These are phyloP conservation scores for Cercis canadensis DNA, from an alignment of 306 rosid species.

Conservation along the genomic window DNA sequence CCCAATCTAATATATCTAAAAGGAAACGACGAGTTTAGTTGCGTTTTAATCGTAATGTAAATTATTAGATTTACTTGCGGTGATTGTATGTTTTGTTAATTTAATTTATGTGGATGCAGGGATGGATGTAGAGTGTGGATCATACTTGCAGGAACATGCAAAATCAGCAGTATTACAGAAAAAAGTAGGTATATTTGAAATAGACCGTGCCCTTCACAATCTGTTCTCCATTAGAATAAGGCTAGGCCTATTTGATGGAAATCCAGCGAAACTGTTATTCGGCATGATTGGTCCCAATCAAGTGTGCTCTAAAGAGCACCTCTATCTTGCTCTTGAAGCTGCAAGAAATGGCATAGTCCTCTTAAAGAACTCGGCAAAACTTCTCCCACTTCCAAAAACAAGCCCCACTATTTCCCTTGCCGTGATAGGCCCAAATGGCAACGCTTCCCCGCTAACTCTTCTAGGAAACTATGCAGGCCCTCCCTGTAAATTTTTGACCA, in stretches of 20 bases:
- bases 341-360: constrained; percentile 91
- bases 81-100: neutral
- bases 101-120: constrained; percentile 50
- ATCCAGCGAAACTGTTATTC: constrained; percentile 57
- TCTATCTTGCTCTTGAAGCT: constrained; percentile 77
- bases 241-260: constrained; percentile 79
- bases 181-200: constrained; percentile 47
- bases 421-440: constrained; percentile 85
- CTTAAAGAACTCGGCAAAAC: constrained; percentile 66
- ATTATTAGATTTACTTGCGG: neutral
- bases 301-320: constrained; percentile 76
- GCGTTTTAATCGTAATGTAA: too few species aligned
- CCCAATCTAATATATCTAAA: too few species aligned
- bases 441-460: constrained; percentile 57
- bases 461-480: constrained; percentile 85
- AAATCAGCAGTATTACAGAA: constrained; percentile 67
- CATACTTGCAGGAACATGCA: constrained; percentile 58
- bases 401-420: constrained; percentile 60
- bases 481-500: constrained; percentile 69
- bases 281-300: constrained; percentile 70
- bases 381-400: constrained; percentile 75
- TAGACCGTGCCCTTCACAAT: constrained; percentile 88
- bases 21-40: too few species aligned
- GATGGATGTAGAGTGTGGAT: constrained; percentile 87
- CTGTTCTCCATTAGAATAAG: constrained; percentile 81